Base-by-base conservation (phyloP, 306 rosid genomes). In the Quercus ilex region DNA sequence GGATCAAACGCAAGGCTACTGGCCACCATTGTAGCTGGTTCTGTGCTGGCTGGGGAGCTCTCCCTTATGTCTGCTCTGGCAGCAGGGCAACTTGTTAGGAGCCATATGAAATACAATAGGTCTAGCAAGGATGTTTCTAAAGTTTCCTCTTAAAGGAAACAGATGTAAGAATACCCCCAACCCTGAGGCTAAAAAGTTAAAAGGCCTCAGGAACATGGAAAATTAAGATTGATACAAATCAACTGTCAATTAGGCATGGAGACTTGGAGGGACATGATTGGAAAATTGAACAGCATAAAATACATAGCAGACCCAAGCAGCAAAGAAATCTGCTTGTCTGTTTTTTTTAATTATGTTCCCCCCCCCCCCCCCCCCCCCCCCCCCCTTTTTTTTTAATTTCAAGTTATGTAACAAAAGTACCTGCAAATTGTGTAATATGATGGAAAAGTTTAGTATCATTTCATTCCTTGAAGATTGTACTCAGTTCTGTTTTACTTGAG, bases 21-120 rank as follows among this genome's bases (percentile, higher is more conserved):
- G 52, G 99, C 99, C 41, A 73, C 88, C 69, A 81, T 95, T 28
- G 96, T 95, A 0, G 97, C 97, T 1, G 99, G 92, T 30, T 79
- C 99, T 19, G 99, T 95, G 11, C 98, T 95, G 0, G 99, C 99
- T 0, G 99, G 88, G 6, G 98, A 95, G 80, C 97, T 95, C 8
- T 95, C 99, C 6, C 96, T 95, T 41, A 86, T 95, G 99, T 90
- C 99, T 21, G 98, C 99, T 69, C 81, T 92, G 14, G 90, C 99
- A 21, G 96, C 99, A 0, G 99, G 99, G 0, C 99, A 95, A 43
- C 97, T 95, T 11, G 99, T 95, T 2, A 85, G 41, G 14, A 92
- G 99, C 82, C 99, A 95, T 85, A 91, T 95, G 98, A 95, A 91
- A 68, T 95, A 95, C 92, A 95, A 92, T 81, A 89, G 99, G 81